Evolutionary conservation across 345 rosid genomes (phyloP).

Genomic region (Lumnitzera littorea): DNA sequence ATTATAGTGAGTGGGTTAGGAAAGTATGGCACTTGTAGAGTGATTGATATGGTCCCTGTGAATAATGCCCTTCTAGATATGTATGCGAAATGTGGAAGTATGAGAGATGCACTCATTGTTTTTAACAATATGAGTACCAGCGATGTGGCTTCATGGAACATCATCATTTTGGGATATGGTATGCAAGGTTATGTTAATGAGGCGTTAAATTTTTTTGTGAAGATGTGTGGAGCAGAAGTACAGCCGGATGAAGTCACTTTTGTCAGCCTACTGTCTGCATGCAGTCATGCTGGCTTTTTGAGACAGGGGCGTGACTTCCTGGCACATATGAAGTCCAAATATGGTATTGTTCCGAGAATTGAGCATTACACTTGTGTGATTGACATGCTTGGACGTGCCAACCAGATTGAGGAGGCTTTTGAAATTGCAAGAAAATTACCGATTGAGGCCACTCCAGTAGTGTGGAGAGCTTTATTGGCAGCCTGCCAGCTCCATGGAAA

Average conservation of each 20-base stretch:
- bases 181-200: slow-evolving; percentile 41
- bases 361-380: slow-evolving; percentile 59
- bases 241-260: slow-evolving; percentile 54
- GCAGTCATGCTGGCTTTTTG: slow-evolving; percentile 57
- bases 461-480: slow-evolving; percentile 57
- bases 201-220: slow-evolving; percentile 45
- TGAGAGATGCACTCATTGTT: slow-evolving; percentile 41
- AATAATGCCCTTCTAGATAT: slow-evolving; percentile 39
- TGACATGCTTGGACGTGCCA: slow-evolving; percentile 72
- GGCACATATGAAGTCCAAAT: slow-evolving; percentile 30
- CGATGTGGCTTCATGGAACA: slow-evolving; percentile 62
- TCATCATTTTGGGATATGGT: slow-evolving; percentile 54
- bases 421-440: slow-evolving; percentile 39
- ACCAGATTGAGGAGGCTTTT: slow-evolving; percentile 50
- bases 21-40: slow-evolving; percentile 19
- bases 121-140: slow-evolving; percentile 32
- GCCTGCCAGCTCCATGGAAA: slow-evolving; percentile 11
- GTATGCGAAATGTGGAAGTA: slow-evolving; percentile 58
- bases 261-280: slow-evolving; percentile 47
- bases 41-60: slow-evolving; percentile 5
- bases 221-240: slow-evolving; percentile 27
- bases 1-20: slow-evolving; percentile 34
- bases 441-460: slow-evolving; percentile 28
- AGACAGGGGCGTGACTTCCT: slow-evolving; percentile 33
- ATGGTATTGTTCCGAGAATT: slow-evolving; percentile 41